phyloP scores from a whole-genome alignment of 352 stramenopile genomes.

The Globisporangium nodosum region DNA sequence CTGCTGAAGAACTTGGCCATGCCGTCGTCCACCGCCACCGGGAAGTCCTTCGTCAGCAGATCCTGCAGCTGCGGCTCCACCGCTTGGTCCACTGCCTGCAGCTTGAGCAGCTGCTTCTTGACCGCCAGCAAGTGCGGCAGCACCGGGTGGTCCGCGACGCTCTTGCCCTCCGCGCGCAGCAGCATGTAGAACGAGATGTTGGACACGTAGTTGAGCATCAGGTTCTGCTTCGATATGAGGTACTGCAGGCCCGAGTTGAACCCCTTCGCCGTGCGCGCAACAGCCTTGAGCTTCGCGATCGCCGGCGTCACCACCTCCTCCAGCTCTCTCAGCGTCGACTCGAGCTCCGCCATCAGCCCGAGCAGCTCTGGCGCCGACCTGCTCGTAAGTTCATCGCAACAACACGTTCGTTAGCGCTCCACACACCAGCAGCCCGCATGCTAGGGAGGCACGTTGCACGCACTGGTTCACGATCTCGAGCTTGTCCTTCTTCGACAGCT shows the following conservation, averaged over 20 bases:
- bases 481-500: slow-evolving; percentile 85
- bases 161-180: slow-evolving; percentile 74
- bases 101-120: slow-evolving; percentile 72
- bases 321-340: slow-evolving; percentile 59
- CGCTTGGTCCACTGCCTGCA: slow-evolving; percentile 46
- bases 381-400: not conserved
- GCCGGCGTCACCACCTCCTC: slow-evolving; percentile 60
- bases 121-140: slow-evolving; percentile 67
- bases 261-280: slow-evolving; percentile 45
- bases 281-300: slow-evolving; percentile 66
- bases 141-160: slow-evolving; percentile 70
- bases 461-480: slow-evolving; percentile 84
- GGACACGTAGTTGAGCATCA: slow-evolving; percentile 79
- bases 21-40: slow-evolving; percentile 43
- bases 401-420: not conserved
- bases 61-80: slow-evolving; percentile 59
- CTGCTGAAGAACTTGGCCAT: slow-evolving; percentile 66
- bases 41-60: slow-evolving; percentile 62
- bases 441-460: slow-evolving; percentile 4
- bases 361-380: slow-evolving; percentile 69
- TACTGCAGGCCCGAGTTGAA: slow-evolving; percentile 69
- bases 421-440: not conserved
- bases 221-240: slow-evolving; percentile 72
- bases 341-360: slow-evolving; percentile 60
- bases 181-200: slow-evolving; percentile 88